Evolutionary conservation across 164 flowering plant species (phyloP), one percentile per base, ranked within the genome.

Genomic region (Paratinospora sagittata): DNA sequence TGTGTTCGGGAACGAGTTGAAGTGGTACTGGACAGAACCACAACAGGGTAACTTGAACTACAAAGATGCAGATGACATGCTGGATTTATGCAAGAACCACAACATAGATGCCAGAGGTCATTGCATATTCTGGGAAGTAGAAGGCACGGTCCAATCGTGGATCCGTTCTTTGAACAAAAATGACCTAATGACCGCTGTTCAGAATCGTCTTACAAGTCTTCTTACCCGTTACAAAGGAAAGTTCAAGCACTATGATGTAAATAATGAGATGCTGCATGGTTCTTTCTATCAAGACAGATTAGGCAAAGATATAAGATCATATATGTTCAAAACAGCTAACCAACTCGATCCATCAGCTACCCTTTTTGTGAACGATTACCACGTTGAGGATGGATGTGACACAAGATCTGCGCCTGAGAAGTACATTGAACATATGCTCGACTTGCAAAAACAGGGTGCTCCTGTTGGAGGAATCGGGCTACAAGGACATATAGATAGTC

Each of bases 91-190:
- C 36, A 61, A 70, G 63, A 81, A 66, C 30, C 75, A 89, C 76
- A 82, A 81, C 63, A 89, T 95, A 17, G 82, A 85, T 63, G 70
- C 76, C 49, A 86, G 98, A 47, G 98, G 99, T 41, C 99, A 95
- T 73, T 92, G 97, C 72, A 92, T 95, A 72, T 92, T 95, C 82
- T 92, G 99, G 99, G 99, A 92, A 78, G 98, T 88, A 26, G 82
- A 87, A 63, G 66, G 30, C 72, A 74, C 85, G 0, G 84, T 92
- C 67, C 99, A 91, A 77, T 72, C 78, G 65, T 95, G 99, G 99
- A 70, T 95, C 64, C 78, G 65, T 58, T 67, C 84, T 1, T 79
- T 95, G 74, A 84, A 71, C 83, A 82, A 81, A 27, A 73, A 57
- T 69, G 96, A 92, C 72, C 68, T 94, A 69, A 69, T 21, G 81